Conservation (phyloP, 2,329 filamentous ascomycete genomes). For the Alternaria ethzedia region DNA sequence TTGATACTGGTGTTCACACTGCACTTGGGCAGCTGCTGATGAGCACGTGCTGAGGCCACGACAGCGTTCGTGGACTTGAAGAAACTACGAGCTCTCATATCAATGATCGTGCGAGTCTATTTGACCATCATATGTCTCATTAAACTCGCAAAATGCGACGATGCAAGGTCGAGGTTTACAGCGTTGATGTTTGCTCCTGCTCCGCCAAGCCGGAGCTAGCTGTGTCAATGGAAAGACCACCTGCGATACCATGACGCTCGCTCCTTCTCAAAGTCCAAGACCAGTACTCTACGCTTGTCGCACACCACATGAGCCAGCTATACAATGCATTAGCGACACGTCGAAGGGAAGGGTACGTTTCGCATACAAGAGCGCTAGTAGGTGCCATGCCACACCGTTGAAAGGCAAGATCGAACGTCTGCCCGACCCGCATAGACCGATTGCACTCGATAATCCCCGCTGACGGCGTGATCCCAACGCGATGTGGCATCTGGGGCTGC, state of each 20-base stretch:
- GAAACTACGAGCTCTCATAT: too few species aligned
- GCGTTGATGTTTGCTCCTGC: background rate
- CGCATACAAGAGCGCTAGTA: background rate
- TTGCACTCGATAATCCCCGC: background rate
- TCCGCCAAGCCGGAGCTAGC: background rate
- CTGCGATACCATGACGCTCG: background rate
- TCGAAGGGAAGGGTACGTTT: background rate
- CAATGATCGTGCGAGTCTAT: background rate
- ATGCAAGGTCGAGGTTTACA: background rate
- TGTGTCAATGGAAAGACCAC: background rate
- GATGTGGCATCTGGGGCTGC: background rate
- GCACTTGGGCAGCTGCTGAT: too few species aligned
- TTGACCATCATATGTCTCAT: background rate
- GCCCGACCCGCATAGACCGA: background rate
- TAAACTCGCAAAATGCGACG: background rate
- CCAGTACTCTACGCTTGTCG: background rate
- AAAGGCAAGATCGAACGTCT: background rate
- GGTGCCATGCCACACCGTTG: background rate
- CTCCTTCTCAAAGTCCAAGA: background rate
- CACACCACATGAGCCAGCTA: background rate
- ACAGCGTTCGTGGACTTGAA: too few species aligned
- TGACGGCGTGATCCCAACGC: background rate
- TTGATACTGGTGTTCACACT: too few species aligned
- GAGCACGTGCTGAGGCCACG: too few species aligned
- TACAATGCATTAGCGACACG: background rate